Evolutionary conservation across 1,284 basidiomycete genomes (phyloP), one percentile per base, ranked within the genome.

Genomic region (Vanrija humicola): DNA sequence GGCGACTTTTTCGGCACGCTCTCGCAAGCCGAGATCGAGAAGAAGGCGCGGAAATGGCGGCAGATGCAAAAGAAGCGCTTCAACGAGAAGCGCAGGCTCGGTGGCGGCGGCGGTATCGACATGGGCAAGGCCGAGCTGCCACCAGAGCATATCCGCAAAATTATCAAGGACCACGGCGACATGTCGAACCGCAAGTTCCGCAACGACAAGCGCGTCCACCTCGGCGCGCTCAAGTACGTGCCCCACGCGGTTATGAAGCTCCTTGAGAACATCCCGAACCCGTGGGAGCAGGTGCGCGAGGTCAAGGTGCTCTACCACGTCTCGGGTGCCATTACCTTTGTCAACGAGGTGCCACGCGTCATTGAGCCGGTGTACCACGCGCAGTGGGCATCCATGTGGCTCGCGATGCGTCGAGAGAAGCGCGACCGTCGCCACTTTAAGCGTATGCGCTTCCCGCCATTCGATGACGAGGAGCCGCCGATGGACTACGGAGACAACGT

Each of bases 341-440:
- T 99, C 67, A 98, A 98, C 79, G 93, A 98, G 76, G 88, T 97
- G 42, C 96, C 96, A 48, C 87, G 90, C 46, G 86, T 98, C 62
- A 90, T 98, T 58, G 94, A 98, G 73, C 96, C 96, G 6, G 85
- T 99, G 64, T 98, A 97, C 77, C 96, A 99, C 74, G 94, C 96
- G 0, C 96, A 98, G 71, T 98, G 96, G 96, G 94, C 92, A 68
- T 90, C 91, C 5, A 98, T 98, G 96, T 99, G 96, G 96, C 82
- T 99, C 39, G 95, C 96, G 19, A 98, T 98, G 96, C 84, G 96
- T 64, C 82, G 96, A 64, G 96, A 99, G 80, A 99, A 99, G 82
- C 86, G 96, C 57, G 96, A 99, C 76, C 89, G 96, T 71, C 82
- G 96, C 52, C 96, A 99, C 76, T 98, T 99, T 81, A 99, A 99